phyloP scores from a whole-genome alignment of 192 early-diverging fungal genomes.

The Globomyces pollinis-pini region DNA sequence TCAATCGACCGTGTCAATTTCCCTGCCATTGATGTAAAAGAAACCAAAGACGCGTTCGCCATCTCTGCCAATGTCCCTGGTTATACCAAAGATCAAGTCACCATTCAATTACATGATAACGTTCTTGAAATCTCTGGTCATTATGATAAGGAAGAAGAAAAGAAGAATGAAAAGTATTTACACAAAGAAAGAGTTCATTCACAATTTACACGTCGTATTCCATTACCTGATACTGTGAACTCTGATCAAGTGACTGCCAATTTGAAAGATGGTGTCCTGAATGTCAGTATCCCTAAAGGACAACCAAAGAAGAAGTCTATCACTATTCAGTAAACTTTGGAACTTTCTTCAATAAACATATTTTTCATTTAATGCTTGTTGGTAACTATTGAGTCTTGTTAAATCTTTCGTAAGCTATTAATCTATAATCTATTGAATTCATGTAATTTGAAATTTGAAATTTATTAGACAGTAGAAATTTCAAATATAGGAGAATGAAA shows the following conservation, averaged over 20 bases:
- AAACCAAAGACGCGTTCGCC: neutral
- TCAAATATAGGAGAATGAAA: too few species aligned
- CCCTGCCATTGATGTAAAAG: slow-evolving; percentile 1
- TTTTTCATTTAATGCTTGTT: too few species aligned
- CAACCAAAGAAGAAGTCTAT: too few species aligned
- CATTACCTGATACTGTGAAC: neutral
- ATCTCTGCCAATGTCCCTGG: neutral
- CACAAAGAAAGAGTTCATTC: neutral
- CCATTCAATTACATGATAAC: neutral
- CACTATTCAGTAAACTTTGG: too few species aligned
- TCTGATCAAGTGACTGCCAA: neutral
- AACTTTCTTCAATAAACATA: too few species aligned
- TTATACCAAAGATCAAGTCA: neutral
- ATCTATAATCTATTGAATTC: too few species aligned
- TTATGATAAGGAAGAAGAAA: neutral
- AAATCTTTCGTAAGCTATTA: too few species aligned
- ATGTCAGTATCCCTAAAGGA: neutral
- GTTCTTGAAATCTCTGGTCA: neutral
- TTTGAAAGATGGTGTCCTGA: neutral
- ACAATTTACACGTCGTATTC: neutral
- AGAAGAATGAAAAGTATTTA: neutral
- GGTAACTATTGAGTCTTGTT: too few species aligned
- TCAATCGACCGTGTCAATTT: neutral
- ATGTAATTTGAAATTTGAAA: too few species aligned
- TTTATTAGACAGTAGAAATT: too few species aligned